Base-by-base conservation (phyloP, 495 filamentous ascomycete genomes). In the Penicillium psychrofluorescens region DNA sequence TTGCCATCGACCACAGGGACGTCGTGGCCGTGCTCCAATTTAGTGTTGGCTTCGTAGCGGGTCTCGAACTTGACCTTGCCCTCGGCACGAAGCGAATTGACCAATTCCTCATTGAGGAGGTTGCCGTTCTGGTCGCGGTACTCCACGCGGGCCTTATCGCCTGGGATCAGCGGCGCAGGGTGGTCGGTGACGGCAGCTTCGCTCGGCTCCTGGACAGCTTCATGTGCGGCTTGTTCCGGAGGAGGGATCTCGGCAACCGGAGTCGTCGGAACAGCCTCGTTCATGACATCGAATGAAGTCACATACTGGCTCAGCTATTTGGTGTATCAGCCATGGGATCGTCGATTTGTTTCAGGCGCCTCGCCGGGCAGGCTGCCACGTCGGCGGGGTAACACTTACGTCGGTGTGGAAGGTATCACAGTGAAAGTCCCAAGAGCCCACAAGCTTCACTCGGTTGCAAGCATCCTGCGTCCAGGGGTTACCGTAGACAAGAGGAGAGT, bases 51-150 rank as follows among this genome's bases (percentile, higher is more conserved):
- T 70, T 96, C 91, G 57, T 95, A 96, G 42, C 83, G 81, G 7
- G 92, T 98, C 62, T 91, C 82, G 67, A 97, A 95, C 47, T 85
- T 85, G 22, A 97, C 90, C 66, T 95, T 91, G 53, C 91, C 92
- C 45, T 76, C 71, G 34, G 65, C 61, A 54, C 85, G 75, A 22
- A 98, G 78, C 1, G 79, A 83, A 52, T 84, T 79, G 36, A 98
- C 91, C 48, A 95, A 79, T 53, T 85, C 81, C 47, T 86, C 81
- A 52, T 91, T 72, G 14, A 98, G 74, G 34, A 97, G 54, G 53
- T 96, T 95, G 40, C 92, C 92, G 49, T 95, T 71, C 59, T 97
- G 88, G 59, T 98, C 92, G 35, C 92, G 83, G 65, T 95, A 98
- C 66, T 98, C 92, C 46, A 96, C 74, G 46, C 83, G 84, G 58